phyloP scores from a whole-genome alignment of 192 early-diverging fungal species.

The Umbelopsis ramanniana region DNA sequence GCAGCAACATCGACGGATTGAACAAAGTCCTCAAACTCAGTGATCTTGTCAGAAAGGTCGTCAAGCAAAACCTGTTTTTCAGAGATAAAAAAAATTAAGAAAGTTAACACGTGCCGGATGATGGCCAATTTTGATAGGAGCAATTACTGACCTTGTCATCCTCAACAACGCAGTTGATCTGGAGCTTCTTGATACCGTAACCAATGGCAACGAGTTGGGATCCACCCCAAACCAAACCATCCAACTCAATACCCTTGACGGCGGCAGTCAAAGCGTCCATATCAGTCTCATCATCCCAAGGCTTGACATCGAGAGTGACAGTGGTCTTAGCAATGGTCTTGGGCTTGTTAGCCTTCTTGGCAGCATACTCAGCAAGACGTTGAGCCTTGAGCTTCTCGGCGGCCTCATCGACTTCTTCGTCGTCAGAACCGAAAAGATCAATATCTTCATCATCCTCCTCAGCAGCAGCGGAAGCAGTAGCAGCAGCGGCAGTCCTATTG shows the following conservation, averaged over 20 bases:
- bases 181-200: conserved; percentile 93
- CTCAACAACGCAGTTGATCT: conserved; percentile 85
- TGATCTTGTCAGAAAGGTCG: conserved; percentile 79
- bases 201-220: conserved; percentile 78
- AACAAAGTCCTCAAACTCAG: conserved; percentile 77
- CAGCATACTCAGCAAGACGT: conserved; percentile 89
- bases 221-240: conserved; percentile 85
- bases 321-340: conserved; percentile 88
- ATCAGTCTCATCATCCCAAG: conserved; percentile 94
- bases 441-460: conserved; percentile 93
- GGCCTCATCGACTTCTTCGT: conserved; percentile 92
- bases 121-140: conserved; percentile 5
- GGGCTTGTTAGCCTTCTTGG: conserved; percentile 89
- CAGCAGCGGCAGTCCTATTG: conserved; percentile 52
- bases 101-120: conserved; percentile 13
- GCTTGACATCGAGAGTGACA: conserved; percentile 89
- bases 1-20: conserved; percentile 86
- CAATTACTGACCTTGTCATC: conserved; percentile 78
- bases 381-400: conserved; percentile 86
- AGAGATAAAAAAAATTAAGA: background rate
- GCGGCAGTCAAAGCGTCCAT: conserved; percentile 72
- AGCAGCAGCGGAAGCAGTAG: conserved; percentile 50
- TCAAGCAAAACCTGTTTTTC: conserved; percentile 54
- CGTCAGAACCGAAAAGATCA: conserved; percentile 95
- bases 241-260: conserved; percentile 75